Conservation (phyloP, 176 grass and related monocot species). For the Oryza meridionalis region DNA sequence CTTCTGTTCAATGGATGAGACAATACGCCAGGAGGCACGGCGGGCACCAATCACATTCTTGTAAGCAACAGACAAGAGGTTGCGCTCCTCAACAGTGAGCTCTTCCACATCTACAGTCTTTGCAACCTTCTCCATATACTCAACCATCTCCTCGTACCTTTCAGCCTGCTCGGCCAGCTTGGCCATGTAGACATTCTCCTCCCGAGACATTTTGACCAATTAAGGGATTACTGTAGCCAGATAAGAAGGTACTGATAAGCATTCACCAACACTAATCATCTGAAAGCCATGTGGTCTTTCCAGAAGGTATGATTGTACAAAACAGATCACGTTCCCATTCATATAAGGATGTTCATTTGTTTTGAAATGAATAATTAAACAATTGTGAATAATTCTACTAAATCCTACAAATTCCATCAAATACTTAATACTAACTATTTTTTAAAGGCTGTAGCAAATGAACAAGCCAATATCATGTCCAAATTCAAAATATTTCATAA, state of each 20-base stretch:
- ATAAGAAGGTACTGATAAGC: neutral
- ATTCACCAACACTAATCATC: neutral
- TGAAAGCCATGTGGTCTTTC: neutral
- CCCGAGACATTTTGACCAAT: conserved; percentile 48
- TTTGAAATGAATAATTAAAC: neutral
- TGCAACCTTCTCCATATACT: conserved; percentile 91
- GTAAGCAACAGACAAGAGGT: conserved; percentile 87
- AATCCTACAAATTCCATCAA: neutral
- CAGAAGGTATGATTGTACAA: neutral
- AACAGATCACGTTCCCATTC: neutral
- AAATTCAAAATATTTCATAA: neutral
- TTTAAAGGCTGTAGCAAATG: neutral
- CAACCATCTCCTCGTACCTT: conserved; percentile 89
- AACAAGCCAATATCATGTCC: neutral
- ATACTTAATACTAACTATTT: neutral
- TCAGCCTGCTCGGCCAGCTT: conserved; percentile 88
- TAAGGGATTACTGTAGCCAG: conserved; percentile 22
- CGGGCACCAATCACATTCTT: conserved; percentile 93
- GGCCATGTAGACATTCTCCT: conserved; percentile 90
- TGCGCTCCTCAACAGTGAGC: conserved; percentile 89
- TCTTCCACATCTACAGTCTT: conserved; percentile 75
- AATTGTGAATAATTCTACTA: neutral
- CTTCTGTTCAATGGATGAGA: conserved; percentile 92
- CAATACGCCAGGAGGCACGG: conserved; percentile 89
- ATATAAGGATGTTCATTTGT: neutral